phyloP scores from a whole-genome alignment of 2,329 filamentous ascomycete genomes.

The Aureobasidium sp. region DNA sequence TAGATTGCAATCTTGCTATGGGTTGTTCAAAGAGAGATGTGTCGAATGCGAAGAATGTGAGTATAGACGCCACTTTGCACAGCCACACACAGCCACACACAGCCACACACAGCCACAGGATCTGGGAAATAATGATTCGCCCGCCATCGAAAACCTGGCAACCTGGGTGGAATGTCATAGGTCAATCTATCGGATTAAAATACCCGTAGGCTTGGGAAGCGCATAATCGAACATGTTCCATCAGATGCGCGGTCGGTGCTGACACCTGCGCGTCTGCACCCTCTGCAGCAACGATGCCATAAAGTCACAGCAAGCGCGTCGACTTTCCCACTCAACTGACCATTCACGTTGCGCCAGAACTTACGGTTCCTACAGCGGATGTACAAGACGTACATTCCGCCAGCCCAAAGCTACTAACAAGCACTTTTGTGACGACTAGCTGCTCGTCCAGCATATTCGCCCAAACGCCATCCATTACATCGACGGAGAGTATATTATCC shows the following conservation, averaged over 20 bases:
- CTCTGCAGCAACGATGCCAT: slow-evolving; percentile 6
- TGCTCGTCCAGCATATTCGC: background rate
- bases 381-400: background rate
- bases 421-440: background rate
- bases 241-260: background rate
- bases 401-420: slow-evolving; percentile 4
- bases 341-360: slow-evolving; percentile 6
- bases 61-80: background rate
- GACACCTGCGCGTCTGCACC: background rate
- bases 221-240: slow-evolving; percentile 11
- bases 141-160: background rate
- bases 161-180: slow-evolving; percentile 1
- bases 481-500: background rate
- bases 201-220: background rate
- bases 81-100: background rate
- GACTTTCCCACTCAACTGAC: background rate
- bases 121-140: background rate
- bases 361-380: background rate
- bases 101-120: slow-evolving; percentile 1
- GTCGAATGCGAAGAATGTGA: background rate
- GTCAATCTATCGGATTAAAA: background rate
- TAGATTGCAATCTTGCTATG: background rate
- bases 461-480: background rate
- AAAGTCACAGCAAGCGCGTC: slow-evolving; percentile 5
- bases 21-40: background rate